A percentile compares a stretch with the other conserved stretches of the same genome.
phyloP scores from a whole-genome alignment of 2,329 filamentous ascomycete genomes.

The Venturia oleaginea region DNA sequence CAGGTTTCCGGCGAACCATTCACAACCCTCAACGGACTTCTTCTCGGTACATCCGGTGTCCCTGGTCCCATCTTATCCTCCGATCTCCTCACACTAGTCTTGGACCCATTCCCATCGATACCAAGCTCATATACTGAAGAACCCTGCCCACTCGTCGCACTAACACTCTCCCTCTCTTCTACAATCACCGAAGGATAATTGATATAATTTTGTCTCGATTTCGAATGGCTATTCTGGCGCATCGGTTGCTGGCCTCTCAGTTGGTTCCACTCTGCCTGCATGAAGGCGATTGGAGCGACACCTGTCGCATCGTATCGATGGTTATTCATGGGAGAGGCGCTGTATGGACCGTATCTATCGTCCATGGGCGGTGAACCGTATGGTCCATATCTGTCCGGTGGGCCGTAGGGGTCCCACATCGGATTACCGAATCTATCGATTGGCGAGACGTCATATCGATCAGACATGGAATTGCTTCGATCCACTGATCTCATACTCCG shows the following conservation, averaged over 20 bases:
- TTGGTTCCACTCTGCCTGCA: slow-evolving; percentile 2
- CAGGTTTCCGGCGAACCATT: not conserved
- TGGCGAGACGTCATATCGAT: not conserved
- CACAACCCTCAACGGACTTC: not conserved
- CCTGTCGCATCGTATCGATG: not conserved
- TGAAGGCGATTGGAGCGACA: not conserved
- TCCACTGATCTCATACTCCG: not conserved
- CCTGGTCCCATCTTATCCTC: not conserved
- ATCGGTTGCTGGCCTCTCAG: not conserved
- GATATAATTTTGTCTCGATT: not conserved
- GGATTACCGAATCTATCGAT: not conserved
- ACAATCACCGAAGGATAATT: not conserved
- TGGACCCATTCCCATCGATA: not conserved
- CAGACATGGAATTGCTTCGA: not conserved
- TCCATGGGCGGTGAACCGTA: not conserved
- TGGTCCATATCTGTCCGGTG: slow-evolving; percentile 1
- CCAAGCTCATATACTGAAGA: not conserved
- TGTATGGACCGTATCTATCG: slow-evolving; percentile 4
- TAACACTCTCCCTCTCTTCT: not conserved
- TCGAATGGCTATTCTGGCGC: not conserved
- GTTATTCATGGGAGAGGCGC: not conserved
- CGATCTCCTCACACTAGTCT: not conserved
- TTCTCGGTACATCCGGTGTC: not conserved
- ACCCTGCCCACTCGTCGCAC: not conserved
- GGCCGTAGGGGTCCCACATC: not conserved